Base-by-base conservation (phyloP, 169 alveolate genomes). In the Toxoplasma gondii region DNA sequence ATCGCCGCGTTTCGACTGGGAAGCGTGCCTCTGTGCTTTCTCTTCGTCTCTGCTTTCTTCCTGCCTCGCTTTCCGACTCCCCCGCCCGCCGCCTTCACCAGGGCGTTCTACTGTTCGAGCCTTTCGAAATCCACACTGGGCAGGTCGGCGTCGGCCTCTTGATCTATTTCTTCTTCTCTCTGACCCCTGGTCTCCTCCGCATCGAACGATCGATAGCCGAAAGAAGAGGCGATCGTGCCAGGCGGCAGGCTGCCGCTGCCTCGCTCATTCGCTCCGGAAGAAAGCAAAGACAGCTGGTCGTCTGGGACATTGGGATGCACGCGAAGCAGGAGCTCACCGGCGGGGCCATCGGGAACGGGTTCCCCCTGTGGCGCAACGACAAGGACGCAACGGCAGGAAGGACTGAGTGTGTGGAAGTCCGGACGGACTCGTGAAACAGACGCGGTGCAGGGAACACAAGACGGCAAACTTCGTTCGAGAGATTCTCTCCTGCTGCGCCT, bases 271-370 rank as follows among this genome's bases (percentile, higher is more conserved):
- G 74, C 22, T 17, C 86, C 86, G 9, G 86, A 78, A n/a, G 49
- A 19, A 16, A n/a, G 45, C 9, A 78, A 45, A 19, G 49, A 38
- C 44, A 78, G 10, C 45, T 78, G 86, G 45, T 78, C 86, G n/a
- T 91, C 94, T 17, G 64, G 29, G 54, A 91, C 54, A 90, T 91
- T 91, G 88, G 94, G 94, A 58, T 91, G 94, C 38, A 53, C 94
- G 44, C 94, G 94, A 58, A 91, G 94, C 74, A 91, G 94, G 53
- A 91, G 58, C 78, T 91, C 94, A 34, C 53, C 94, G 31, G 49
- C 91, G 29, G 38, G 38, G 27, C 90, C 94, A 5, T 86, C 88
- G 36, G 94, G 82, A 19, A 74, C 88, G 1, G 94, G 90, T n/a
- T 80, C 88, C 29, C 90, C 94, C 94, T 91, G 94, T 27, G 58